Percentiles rank a stretch among this genome's conserved stretches.
Evolutionary conservation across 768 basidiomycete species (phyloP).

Genomic region (Serendipita sp.): DNA sequence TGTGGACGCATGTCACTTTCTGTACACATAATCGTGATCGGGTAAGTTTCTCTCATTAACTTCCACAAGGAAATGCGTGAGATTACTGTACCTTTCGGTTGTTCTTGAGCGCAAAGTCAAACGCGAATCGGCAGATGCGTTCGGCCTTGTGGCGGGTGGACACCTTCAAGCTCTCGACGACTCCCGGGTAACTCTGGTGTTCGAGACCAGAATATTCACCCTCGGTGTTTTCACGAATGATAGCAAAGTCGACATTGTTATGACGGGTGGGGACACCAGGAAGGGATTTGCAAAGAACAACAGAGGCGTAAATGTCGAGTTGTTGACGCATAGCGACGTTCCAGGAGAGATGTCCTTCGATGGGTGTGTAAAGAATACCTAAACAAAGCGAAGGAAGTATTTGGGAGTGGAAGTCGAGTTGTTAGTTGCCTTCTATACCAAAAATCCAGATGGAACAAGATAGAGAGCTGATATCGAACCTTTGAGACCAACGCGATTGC

Average conservation of each 20-base stretch:
- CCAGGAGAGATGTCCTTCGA: slow-evolving; percentile 96
- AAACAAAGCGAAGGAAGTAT: background rate
- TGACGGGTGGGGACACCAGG: slow-evolving; percentile 94
- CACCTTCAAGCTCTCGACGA: slow-evolving; percentile 95
- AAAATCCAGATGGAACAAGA: background rate
- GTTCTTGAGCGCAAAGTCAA: slow-evolving; percentile 98
- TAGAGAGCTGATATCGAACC: slow-evolving; percentile 30
- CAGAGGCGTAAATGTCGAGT: slow-evolving; percentile 97
- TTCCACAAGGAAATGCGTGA: background rate
- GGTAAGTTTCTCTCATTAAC: background rate
- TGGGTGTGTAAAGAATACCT: slow-evolving; percentile 98
- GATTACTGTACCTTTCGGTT: slow-evolving; percentile 59
- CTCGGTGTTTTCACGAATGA: slow-evolving; percentile 99
- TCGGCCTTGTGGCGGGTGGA: slow-evolving; percentile 91
- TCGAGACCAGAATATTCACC: slow-evolving; percentile 98
- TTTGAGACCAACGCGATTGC: slow-evolving; percentile 96
- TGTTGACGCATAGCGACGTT: slow-evolving; percentile 99
- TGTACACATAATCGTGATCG: slow-evolving; percentile 16
- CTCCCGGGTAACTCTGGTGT: slow-evolving; percentile 95
- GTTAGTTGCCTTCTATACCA: background rate
- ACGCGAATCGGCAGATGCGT: slow-evolving; percentile 91
- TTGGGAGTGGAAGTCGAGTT: background rate
- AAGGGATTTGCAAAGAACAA: slow-evolving; percentile 95
- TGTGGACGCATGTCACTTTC: slow-evolving; percentile 99
- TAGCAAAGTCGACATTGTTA: slow-evolving; percentile 92